These are phyloP conservation scores for Schoenoplectus triqueter DNA, from an alignment of 202 grass and related monocot genomes.

Conservation along the genomic window DNA sequence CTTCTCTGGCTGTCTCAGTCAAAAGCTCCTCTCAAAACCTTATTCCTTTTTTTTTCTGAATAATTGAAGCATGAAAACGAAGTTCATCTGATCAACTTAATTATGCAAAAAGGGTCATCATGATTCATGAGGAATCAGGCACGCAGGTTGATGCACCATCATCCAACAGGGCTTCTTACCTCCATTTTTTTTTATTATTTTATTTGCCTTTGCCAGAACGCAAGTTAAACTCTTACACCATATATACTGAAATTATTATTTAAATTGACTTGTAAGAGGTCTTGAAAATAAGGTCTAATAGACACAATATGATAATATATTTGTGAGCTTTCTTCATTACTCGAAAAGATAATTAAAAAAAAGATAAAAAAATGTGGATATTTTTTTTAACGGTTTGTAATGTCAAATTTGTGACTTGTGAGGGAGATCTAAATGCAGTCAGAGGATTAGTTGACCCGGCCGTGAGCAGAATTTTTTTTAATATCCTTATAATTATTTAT, in stretches of 20 bases:
- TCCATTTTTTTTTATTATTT: not conserved
- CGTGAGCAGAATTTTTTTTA: too few relatives aligned
- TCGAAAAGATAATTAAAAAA: not conserved
- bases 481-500: too few relatives aligned
- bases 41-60: conserved; percentile 29
- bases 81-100: conserved; percentile 23
- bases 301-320: not conserved
- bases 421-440: too few relatives aligned
- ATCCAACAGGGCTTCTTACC: not conserved
- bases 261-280: not conserved
- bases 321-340: not conserved
- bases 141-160: conserved; percentile 18
- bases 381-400: not conserved
- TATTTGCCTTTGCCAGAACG: not conserved
- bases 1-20: not conserved
- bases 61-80: conserved; percentile 38
- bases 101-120: not conserved
- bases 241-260: not conserved
- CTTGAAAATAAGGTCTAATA: not conserved
- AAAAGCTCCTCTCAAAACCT: not conserved
- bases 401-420: not conserved
- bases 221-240: not conserved
- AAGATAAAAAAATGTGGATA: not conserved
- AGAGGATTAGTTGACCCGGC: too few relatives aligned
- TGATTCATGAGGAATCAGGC: conserved; percentile 13